Evolutionary conservation across 208 protist genomes (phyloP).

Genomic region (Crithidia brevicula): DNA sequence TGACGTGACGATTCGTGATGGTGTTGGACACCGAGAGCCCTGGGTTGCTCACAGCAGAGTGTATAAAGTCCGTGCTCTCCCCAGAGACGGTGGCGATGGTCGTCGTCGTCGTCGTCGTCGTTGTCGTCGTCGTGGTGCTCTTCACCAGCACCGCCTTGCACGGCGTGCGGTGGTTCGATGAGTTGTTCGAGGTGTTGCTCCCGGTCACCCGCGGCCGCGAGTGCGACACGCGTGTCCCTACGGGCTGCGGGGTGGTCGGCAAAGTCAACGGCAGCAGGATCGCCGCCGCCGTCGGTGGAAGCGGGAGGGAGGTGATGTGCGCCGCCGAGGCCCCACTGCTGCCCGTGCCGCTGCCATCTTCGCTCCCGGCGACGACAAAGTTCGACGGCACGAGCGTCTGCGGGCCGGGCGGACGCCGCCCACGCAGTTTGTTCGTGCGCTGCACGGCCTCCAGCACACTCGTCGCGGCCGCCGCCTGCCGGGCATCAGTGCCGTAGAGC

Average conservation of each 20-base stretch:
- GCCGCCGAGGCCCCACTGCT: neutral
- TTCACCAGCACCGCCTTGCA: constrained; percentile 19
- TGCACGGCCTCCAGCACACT: constrained; percentile 21
- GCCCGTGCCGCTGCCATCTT: neutral
- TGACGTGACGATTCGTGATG: constrained; percentile 16
- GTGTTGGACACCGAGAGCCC: constrained; percentile 16
- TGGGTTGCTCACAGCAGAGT: constrained; percentile 23
- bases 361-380: neutral
- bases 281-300: neutral
- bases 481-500: constrained; percentile 13
- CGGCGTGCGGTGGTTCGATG: neutral
- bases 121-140: constrained; percentile 13
- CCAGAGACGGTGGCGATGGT: constrained; percentile 3
- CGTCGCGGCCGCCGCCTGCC: constrained; percentile 3
- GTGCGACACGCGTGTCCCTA: neutral
- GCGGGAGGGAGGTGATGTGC: neutral
- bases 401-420: constrained; percentile 5
- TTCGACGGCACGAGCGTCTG: neutral
- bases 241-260: neutral
- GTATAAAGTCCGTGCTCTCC: constrained; percentile 19
- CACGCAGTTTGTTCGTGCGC: constrained; percentile 7
- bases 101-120: constrained; percentile 18
- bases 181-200: constrained; percentile 15
- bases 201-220: neutral
- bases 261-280: neutral